A percentile compares a stretch with the other conserved stretches of the same genome.
phyloP scores from a whole-genome alignment of 1,139 yeast genomes.

The Ogataea hybrid region DNA sequence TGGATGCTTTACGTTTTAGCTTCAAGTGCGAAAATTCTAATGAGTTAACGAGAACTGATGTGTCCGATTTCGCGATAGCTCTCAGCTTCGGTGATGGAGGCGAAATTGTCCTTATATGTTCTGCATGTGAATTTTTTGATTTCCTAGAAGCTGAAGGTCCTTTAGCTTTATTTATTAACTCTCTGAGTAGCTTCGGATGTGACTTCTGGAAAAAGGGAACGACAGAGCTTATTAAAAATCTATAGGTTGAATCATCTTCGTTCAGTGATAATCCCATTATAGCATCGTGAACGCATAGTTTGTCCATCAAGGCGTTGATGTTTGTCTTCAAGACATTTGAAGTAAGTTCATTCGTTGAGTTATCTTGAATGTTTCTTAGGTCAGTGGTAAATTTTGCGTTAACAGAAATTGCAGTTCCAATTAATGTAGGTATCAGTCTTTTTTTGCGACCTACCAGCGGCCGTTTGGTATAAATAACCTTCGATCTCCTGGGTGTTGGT shows the following conservation, averaged over 20 bases:
- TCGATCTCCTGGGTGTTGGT: neutral
- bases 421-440: conserved; percentile 31
- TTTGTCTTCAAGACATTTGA: conserved; percentile 7
- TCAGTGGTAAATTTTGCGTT: conserved; percentile 27
- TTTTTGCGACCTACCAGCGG: conserved; percentile 28
- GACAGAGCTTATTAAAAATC: conserved; percentile 25
- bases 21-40: conserved; percentile 20
- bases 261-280: conserved; percentile 25
- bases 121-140: neutral
- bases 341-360: neutral
- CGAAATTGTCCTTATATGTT: too few relatives aligned
- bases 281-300: conserved; percentile 32
- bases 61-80: too few relatives aligned
- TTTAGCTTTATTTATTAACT: conserved; percentile 26
- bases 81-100: too few relatives aligned
- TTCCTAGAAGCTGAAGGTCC: conserved; percentile 26
- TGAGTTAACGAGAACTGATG: conserved; percentile 3
- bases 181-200: conserved; percentile 25
- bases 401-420: conserved; percentile 30
- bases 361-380: conserved; percentile 14
- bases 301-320: conserved; percentile 27
- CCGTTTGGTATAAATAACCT: conserved; percentile 1
- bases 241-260: conserved; percentile 28
- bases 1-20: conserved; percentile 27
- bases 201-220: conserved; percentile 31